Percentiles rank a stretch among this genome's conserved stretches.
Evolutionary conservation across 768 basidiomycete species (phyloP).

Genomic region (Cystobasidium onofrii): DNA sequence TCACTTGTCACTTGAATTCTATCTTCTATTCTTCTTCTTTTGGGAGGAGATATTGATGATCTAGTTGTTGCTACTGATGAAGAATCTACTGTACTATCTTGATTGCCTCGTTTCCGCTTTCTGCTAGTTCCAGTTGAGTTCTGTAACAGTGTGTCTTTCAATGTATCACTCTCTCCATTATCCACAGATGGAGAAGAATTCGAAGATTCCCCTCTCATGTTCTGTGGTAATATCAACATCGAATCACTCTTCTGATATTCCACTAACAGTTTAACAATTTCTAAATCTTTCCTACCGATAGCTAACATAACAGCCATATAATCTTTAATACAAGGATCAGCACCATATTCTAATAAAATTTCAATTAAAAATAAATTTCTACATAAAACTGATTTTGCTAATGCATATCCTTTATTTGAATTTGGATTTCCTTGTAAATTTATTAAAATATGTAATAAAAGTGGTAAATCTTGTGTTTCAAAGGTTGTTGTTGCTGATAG

Average conservation of each 20-base stretch:
- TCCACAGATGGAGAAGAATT: too few relatives aligned
- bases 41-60: neutral
- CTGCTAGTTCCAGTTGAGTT: neutral
- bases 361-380: conserved; percentile 58
- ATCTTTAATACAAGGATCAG: conserved; percentile 58
- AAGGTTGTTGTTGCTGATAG: too few relatives aligned
- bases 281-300: conserved; percentile 61
- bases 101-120: neutral
- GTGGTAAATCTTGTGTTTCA: neutral
- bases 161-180: too few relatives aligned
- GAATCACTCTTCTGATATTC: conserved; percentile 46
- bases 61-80: neutral
- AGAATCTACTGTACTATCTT: neutral
- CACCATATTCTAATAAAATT: conserved; percentile 65
- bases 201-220: too few relatives aligned
- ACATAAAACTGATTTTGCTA: conserved; percentile 66
- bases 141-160: neutral
- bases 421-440: conserved; percentile 53
- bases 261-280: conserved; percentile 63
- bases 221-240: too few relatives aligned
- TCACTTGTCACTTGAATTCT: conserved; percentile 5
- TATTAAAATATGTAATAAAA: conserved; percentile 42
- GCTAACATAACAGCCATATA: conserved; percentile 66
- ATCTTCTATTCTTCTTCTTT: conserved; percentile 15
- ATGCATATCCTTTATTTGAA: conserved; percentile 68